Conservation (phyloP, 2,329 filamentous ascomycete genomes). For the Arthrobotrys entomopaga region DNA sequence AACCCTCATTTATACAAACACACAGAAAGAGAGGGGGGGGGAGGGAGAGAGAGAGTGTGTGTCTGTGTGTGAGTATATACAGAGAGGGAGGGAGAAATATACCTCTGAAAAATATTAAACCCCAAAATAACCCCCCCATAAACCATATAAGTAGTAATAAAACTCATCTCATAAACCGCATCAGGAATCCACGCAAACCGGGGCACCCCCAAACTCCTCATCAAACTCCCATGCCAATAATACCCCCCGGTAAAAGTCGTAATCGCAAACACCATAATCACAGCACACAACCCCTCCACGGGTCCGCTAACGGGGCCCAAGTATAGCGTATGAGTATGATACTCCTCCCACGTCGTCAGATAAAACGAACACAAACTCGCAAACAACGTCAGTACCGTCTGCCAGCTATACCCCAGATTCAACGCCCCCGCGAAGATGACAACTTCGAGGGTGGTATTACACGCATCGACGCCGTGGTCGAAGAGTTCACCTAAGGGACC, state of each 20-base stretch:
- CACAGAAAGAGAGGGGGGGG: too few relatives aligned
- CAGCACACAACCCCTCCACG: constrained; percentile 89
- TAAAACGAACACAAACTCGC: constrained; percentile 87
- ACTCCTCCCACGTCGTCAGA: constrained; percentile 98
- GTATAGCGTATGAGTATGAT: constrained; percentile 95
- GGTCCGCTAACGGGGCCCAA: constrained; percentile 92
- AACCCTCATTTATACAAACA: too few relatives aligned
- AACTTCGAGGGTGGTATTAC: constrained; percentile 94
- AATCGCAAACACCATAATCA: constrained; percentile 81
- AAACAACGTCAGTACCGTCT: constrained; percentile 57
- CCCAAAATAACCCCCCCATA: constrained; percentile 84
- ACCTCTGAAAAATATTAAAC: constrained; percentile 82
- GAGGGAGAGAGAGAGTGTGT: too few relatives aligned
- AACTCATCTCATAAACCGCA: constrained; percentile 79
- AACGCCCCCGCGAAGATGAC: constrained; percentile 90
- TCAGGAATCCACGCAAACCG: constrained; percentile 73
- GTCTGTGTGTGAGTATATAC: too few relatives aligned
- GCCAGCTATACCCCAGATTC: constrained; percentile 70
- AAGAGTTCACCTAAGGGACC: constrained; percentile 95
- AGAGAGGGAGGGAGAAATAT: constrained; percentile 30
- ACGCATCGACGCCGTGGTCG: constrained; percentile 95
- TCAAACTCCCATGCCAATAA: constrained; percentile 90
- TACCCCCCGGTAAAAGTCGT: constrained; percentile 87
- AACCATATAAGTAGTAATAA: constrained; percentile 91
- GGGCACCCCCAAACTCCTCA: constrained; percentile 66